Evolutionary conservation across 768 basidiomycete species (phyloP).

Genomic region (Amylocystis lapponica): DNA sequence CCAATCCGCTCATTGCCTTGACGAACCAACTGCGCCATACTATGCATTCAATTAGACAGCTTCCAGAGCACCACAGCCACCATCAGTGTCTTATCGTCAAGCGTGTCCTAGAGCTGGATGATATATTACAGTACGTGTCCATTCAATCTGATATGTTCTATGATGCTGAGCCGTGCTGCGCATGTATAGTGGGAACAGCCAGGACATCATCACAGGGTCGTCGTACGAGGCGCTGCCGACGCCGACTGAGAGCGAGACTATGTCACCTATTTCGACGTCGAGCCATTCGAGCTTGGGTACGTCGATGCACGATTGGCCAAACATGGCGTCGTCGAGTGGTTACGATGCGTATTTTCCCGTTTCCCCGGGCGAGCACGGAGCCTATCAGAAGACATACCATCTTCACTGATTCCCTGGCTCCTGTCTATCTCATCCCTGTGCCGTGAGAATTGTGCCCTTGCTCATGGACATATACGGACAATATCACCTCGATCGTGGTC

Average conservation of each 20-base stretch:
- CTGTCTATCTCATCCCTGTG: not conserved
- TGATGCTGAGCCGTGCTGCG: not conserved
- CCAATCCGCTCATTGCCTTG: slow-evolving; percentile 53
- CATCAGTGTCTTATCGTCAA: slow-evolving; percentile 51
- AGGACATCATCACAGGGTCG: slow-evolving; percentile 1
- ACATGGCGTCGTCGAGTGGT: slow-evolving; percentile 39
- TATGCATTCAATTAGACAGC: slow-evolving; percentile 52
- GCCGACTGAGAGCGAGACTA: slow-evolving; percentile 50
- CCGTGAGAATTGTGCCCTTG: too few species aligned
- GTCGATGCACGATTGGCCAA: slow-evolving; percentile 47
- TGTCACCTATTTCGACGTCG: slow-evolving; percentile 42
- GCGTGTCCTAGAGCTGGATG: slow-evolving; percentile 55
- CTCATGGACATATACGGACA: too few species aligned
- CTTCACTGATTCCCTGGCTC: slow-evolving; percentile 11
- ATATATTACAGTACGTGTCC: slow-evolving; percentile 58
- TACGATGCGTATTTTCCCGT: slow-evolving; percentile 71
- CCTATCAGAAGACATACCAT: slow-evolving; percentile 25
- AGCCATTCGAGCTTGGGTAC: slow-evolving; percentile 40
- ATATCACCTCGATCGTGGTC: too few species aligned
- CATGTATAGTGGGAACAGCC: slow-evolving; percentile 14
- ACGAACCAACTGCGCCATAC: slow-evolving; percentile 60
- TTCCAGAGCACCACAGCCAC: slow-evolving; percentile 45
- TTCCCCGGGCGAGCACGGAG: slow-evolving; percentile 25
- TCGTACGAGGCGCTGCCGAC: slow-evolving; percentile 15
- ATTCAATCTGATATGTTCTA: slow-evolving; percentile 9